Evolutionary conservation across 306 rosid genomes (phyloP).

Genomic region (Rosa persica): DNA sequence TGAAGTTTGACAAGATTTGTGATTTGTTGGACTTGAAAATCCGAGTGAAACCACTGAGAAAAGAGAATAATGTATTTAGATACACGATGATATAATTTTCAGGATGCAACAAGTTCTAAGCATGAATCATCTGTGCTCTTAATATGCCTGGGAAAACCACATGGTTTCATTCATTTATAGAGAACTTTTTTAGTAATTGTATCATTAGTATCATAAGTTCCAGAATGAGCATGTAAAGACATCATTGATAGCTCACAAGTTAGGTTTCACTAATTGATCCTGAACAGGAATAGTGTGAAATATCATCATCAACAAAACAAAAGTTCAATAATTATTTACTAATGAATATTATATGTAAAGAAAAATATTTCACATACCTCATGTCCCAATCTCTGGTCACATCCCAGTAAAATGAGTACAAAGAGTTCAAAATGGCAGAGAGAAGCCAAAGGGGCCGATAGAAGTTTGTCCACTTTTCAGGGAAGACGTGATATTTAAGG

Average conservation of each 20-base stretch:
- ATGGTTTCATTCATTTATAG: neutral
- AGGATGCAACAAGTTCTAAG: constrained; percentile 11
- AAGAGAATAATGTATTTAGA: constrained; percentile 27
- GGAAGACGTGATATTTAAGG: constrained; percentile 85
- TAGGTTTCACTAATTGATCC: neutral
- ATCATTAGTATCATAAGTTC: neutral
- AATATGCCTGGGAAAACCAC: neutral
- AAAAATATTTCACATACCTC: constrained; percentile 54
- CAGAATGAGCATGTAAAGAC: neutral
- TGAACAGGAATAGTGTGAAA: neutral
- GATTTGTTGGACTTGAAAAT: constrained; percentile 82
- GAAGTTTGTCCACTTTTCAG: constrained; percentile 77
- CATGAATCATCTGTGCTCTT: constrained; percentile 1
- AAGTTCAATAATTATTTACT: neutral
- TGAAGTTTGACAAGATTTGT: constrained; percentile 49
- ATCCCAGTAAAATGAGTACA: constrained; percentile 98
- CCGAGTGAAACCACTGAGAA: constrained; percentile 79
- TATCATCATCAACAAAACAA: neutral
- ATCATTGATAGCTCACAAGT: neutral
- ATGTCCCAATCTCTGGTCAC: constrained; percentile 98
- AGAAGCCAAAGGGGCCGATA: constrained; percentile 99
- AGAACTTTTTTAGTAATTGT: neutral
- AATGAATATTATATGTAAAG: constrained; percentile 6
- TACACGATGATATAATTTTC: constrained; percentile 1
- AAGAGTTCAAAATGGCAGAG: constrained; percentile 79